Conservation (phyloP, 2,329 filamentous ascomycete genomes). For the Microsporum audouinii region DNA sequence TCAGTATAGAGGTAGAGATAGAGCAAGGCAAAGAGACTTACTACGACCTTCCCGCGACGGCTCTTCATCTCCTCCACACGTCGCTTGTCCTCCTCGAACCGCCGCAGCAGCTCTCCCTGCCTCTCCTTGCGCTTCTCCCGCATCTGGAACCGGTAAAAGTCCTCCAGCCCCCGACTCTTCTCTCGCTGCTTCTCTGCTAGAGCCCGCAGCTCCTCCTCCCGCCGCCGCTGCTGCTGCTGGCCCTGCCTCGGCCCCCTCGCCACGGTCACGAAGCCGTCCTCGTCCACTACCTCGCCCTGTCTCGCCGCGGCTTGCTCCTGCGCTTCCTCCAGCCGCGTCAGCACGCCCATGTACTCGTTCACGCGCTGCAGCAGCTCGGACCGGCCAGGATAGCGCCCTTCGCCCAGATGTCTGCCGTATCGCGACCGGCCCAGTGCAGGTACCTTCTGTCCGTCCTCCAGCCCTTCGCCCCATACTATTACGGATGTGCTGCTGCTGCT, state of each 20-base stretch:
- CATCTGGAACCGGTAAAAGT: constrained; percentile 78
- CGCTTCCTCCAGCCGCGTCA: constrained; percentile 55
- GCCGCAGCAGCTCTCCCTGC: constrained; percentile 55
- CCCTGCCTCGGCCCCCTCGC: constrained; percentile 59
- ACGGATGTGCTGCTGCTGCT: neutral
- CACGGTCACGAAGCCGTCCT: constrained; percentile 92
- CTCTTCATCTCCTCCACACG: constrained; percentile 60
- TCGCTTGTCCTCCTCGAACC: constrained; percentile 65
- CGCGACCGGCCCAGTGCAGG: constrained; percentile 43
- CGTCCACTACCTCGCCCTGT: constrained; percentile 70
- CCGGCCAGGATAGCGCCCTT: constrained; percentile 58
- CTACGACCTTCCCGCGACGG: constrained; percentile 51
- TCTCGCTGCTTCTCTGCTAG: constrained; percentile 50
- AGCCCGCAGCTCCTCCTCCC: constrained; percentile 56
- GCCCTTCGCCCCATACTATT: constrained; percentile 47
- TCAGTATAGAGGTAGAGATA: neutral
- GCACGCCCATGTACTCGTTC: constrained; percentile 78
- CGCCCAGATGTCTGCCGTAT: constrained; percentile 47
- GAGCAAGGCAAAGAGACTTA: constrained; percentile 16
- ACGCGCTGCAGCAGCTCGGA: constrained; percentile 58
- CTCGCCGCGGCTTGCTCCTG: constrained; percentile 50
- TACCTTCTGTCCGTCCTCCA: constrained; percentile 27
- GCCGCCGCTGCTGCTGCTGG: constrained; percentile 50
- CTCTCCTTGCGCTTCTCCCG: constrained; percentile 67
- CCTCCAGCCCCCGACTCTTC: constrained; percentile 52